Conservation (phyloP, 1,284 basidiomycete genomes). For the Trichosporon inkin region DNA sequence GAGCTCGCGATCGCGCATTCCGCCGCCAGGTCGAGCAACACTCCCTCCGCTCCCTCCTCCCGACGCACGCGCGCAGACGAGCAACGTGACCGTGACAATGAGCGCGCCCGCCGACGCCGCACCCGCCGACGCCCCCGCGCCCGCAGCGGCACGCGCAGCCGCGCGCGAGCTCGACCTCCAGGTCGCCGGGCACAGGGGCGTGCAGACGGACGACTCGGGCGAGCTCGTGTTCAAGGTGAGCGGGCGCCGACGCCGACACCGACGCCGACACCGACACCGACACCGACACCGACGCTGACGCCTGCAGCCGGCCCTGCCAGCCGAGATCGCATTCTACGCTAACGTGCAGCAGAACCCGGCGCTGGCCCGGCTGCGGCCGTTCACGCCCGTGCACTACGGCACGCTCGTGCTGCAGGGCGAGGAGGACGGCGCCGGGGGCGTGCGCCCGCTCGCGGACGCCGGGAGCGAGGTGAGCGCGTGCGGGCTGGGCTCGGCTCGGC, state of each 20-base stretch:
- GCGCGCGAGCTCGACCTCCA: slow-evolving; percentile 55
- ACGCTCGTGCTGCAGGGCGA: slow-evolving; percentile 66
- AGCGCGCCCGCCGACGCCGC: neutral
- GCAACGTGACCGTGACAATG: too few species aligned
- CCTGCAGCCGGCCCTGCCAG: slow-evolving; percentile 58
- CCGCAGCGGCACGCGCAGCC: neutral
- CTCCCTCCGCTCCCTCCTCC: too few species aligned
- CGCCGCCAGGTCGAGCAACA: too few species aligned
- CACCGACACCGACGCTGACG: slow-evolving; percentile 1
- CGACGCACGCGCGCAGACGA: too few species aligned
- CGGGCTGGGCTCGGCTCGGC: too few species aligned
- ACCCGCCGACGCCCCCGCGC: neutral
- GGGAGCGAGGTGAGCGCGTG: slow-evolving; percentile 30
- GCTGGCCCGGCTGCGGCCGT: slow-evolving; percentile 50
- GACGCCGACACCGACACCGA: too few species aligned
- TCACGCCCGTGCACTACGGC: slow-evolving; percentile 70
- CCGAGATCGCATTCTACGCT: slow-evolving; percentile 79
- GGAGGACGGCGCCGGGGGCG: slow-evolving; percentile 46
- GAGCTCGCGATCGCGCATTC: too few species aligned
- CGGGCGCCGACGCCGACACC: neutral
- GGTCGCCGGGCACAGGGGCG: slow-evolving; percentile 82
- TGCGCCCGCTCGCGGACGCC: slow-evolving; percentile 17
- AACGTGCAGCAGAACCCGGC: slow-evolving; percentile 51
- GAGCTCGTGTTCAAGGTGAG: slow-evolving; percentile 71
- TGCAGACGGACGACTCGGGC: slow-evolving; percentile 69